phyloP scores from a whole-genome alignment of 176 grass and related monocot species.

The Phyllostachys edulis region DNA sequence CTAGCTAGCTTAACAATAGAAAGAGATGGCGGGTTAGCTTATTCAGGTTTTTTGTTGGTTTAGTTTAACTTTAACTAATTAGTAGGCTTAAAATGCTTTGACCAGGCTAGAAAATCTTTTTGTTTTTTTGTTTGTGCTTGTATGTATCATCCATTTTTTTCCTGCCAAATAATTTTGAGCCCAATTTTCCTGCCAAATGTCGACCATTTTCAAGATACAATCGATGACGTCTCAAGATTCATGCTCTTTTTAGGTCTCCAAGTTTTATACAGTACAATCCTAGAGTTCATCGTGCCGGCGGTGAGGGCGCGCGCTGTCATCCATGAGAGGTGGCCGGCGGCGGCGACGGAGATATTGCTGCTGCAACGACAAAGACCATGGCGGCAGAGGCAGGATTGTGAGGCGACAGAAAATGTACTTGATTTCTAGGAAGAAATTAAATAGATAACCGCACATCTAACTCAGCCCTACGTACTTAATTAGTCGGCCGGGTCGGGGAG shows the following conservation, averaged over 20 bases:
- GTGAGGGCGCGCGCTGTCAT: neutral
- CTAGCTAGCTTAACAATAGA: neutral
- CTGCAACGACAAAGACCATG: too few relatives aligned
- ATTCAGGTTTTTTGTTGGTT: neutral
- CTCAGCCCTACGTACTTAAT: neutral
- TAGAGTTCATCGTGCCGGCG: too few relatives aligned
- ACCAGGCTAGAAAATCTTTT: too few relatives aligned
- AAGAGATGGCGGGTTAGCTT: neutral
- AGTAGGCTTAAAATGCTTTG: too few relatives aligned
- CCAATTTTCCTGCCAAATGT: neutral
- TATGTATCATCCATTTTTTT: too few relatives aligned
- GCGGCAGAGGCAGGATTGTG: too few relatives aligned
- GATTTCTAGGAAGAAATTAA: neutral
- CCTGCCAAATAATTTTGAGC: too few relatives aligned
- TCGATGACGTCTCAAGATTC: neutral
- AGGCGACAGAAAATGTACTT: neutral
- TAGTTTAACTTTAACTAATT: neutral
- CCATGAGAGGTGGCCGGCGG: neutral
- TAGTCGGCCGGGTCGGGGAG: neutral
- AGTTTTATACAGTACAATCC: too few relatives aligned
- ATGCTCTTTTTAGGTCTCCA: neutral
- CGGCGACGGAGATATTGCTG: too few relatives aligned
- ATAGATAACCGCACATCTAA: neutral
- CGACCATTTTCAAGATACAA: neutral
- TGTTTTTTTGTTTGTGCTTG: too few relatives aligned